Conservation (phyloP, 116 monocot genomes). For the Dioscorea cayenensis region DNA sequence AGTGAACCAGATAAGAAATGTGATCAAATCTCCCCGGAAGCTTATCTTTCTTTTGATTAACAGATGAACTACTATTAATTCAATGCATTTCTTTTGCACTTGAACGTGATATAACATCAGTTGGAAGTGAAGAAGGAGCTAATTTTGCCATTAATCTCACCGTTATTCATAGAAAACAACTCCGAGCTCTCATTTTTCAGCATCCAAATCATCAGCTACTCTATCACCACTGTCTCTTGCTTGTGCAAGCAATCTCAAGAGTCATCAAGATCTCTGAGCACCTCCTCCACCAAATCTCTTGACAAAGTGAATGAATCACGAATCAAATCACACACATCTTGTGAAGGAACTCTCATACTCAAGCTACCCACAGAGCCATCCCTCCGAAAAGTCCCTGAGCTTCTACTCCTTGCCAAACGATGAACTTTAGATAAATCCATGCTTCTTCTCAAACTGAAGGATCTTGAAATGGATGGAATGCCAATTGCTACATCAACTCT, state of each 20-base stretch:
- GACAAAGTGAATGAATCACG: constrained; percentile 33
- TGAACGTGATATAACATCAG: constrained; percentile 21
- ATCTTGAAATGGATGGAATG: neutral
- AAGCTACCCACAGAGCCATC: neutral
- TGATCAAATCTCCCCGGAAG: constrained; percentile 44
- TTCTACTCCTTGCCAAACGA: neutral
- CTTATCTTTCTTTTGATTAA: constrained; percentile 41
- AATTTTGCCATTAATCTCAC: too few relatives aligned
- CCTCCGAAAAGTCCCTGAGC: constrained; percentile 7
- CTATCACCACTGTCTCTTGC: too few relatives aligned
- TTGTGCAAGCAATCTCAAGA: constrained; percentile 42
- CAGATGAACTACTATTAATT: too few relatives aligned
- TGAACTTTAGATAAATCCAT: neutral
- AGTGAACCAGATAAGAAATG: constrained; percentile 55
- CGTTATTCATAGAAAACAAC: too few relatives aligned
- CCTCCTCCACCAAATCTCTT: constrained; percentile 31
- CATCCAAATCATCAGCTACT: constrained; percentile 18
- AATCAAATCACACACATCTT: constrained; percentile 22
- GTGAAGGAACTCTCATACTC: constrained; percentile 22
- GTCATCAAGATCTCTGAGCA: constrained; percentile 31
- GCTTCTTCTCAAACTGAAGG: neutral
- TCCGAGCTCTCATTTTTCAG: constrained; percentile 10
- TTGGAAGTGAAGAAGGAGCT: constrained; percentile 25
- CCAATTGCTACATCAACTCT: neutral
- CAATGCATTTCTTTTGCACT: constrained; percentile 13